Percentiles rank a stretch among this genome's conserved stretches.
phyloP scores from a whole-genome alignment of 768 basidiomycete genomes.

The Porphyrellus cyaneotinctus region DNA sequence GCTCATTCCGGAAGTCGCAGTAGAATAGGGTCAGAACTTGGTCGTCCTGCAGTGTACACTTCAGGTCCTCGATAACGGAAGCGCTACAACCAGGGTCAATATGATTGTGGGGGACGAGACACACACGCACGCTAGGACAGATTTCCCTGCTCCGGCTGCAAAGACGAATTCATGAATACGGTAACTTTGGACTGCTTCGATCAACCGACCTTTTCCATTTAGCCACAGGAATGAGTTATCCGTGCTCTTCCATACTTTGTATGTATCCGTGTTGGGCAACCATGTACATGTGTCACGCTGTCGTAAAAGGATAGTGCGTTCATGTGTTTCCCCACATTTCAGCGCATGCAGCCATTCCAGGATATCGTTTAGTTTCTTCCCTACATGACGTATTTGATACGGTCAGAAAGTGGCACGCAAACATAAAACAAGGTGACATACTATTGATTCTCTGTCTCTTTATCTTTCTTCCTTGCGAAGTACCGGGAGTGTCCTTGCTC shows the following conservation, averaged over 20 bases:
- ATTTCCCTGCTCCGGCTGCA: conserved; percentile 16
- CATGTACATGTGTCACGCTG: conserved; percentile 12
- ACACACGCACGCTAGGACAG: conserved; percentile 10
- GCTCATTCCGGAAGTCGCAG: conserved; percentile 15
- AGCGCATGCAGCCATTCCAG: conserved; percentile 6
- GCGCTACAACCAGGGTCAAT: conserved; percentile 3
- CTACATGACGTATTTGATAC: background rate
- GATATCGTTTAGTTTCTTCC: background rate
- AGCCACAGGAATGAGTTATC: conserved; percentile 9
- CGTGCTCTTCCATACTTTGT: conserved; percentile 1
- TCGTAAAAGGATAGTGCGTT: background rate
- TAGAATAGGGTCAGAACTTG: conserved; percentile 15
- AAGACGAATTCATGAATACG: background rate
- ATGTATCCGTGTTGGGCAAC: conserved; percentile 1
- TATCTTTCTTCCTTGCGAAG: background rate
- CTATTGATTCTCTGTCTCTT: background rate
- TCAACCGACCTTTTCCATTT: conserved; percentile 11
- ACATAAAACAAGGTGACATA: too few species aligned
- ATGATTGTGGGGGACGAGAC: fast-evolving
- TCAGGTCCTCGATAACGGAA: conserved; percentile 10
- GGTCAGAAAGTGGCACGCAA: too few species aligned
- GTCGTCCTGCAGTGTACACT: background rate
- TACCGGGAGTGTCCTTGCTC: too few species aligned
- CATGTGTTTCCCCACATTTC: conserved; percentile 1
- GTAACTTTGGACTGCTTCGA: background rate